Percentiles rank a stretch among this genome's conserved stretches.
Conservation (phyloP, 2,329 filamentous ascomycete genomes). For the Fusarium cicatricum region DNA sequence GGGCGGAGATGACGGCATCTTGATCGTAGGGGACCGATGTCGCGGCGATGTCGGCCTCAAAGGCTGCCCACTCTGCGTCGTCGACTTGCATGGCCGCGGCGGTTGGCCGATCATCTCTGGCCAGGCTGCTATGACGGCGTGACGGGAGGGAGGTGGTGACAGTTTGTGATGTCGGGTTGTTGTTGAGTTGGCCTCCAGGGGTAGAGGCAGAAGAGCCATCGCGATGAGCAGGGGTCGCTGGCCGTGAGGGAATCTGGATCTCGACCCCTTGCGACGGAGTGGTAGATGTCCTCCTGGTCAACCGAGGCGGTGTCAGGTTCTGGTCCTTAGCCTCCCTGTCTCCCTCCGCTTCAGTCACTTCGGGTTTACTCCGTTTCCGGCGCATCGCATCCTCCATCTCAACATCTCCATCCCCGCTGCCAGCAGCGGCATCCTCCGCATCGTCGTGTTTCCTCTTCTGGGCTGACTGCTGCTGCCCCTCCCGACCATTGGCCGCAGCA, state of each 20-base stretch:
- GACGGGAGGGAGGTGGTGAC: conserved; percentile 44
- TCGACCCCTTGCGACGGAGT: conserved; percentile 65
- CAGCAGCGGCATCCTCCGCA: conserved; percentile 42
- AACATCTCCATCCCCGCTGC: conserved; percentile 43
- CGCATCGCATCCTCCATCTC: conserved; percentile 48
- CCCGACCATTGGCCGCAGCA: conserved; percentile 20
- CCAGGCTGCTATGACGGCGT: conserved; percentile 37
- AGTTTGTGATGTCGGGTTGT: conserved; percentile 20
- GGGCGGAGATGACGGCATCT: conserved; percentile 72
- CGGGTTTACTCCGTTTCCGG: conserved; percentile 57
- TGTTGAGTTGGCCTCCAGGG: conserved; percentile 37
- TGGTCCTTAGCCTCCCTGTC: conserved; percentile 36
- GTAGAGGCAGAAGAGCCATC: conserved; percentile 55
- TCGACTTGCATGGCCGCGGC: conserved; percentile 53
- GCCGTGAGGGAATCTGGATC: conserved; percentile 69
- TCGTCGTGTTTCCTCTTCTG: conserved; percentile 49
- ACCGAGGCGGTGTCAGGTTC: conserved; percentile 51
- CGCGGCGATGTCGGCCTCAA: conserved; percentile 80
- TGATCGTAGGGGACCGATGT: conserved; percentile 48
- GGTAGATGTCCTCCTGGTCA: conserved; percentile 58
- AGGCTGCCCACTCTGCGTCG: conserved; percentile 86
- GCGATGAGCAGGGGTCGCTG: conserved; percentile 63
- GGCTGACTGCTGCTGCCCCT: conserved; percentile 21
- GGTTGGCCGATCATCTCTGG: conserved; percentile 28
- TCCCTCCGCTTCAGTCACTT: conserved; percentile 38